A percentile compares a stretch with the other conserved stretches of the same genome.
Evolutionary conservation across 768 basidiomycete species (phyloP).

Genomic region (Tubosaeta sp.): DNA sequence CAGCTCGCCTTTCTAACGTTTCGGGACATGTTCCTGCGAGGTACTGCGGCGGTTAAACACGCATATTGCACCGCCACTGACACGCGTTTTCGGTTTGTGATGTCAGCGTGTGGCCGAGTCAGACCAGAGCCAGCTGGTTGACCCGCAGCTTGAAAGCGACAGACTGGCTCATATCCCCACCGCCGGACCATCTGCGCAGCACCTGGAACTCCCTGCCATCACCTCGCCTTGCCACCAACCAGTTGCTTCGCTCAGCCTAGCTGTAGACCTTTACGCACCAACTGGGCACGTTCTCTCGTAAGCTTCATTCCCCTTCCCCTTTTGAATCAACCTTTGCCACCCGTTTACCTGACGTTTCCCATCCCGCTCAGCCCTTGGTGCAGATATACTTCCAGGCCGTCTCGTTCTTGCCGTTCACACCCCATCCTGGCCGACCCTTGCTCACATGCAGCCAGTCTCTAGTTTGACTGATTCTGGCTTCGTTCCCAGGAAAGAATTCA

Average conservation of each 20-base stretch:
- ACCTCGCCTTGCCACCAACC: conserved; percentile 7
- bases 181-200: conserved; percentile 11
- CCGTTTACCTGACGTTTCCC: conserved; percentile 38
- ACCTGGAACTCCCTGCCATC: conserved; percentile 5
- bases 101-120: conserved; percentile 21
- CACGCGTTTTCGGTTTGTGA: conserved; percentile 21
- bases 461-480: conserved; percentile 46
- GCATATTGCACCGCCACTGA: conserved; percentile 20
- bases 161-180: neutral
- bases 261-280: conserved; percentile 12
- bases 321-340: conserved; percentile 28
- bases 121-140: neutral
- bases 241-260: conserved; percentile 9
- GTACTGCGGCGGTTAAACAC: conserved; percentile 7
- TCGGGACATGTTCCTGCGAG: neutral
- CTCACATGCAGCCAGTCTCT: conserved; percentile 31
- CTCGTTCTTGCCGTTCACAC: conserved; percentile 18
- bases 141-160: conserved; percentile 13
- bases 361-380: conserved; percentile 25
- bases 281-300: conserved; percentile 31
- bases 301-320: conserved; percentile 26
- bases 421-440: conserved; percentile 23
- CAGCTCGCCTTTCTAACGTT: neutral
- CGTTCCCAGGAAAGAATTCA: conserved; percentile 69
- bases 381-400: conserved; percentile 25